Base-by-base conservation (phyloP, 2,329 filamentous ascomycete genomes). In the Colletotrichum melonis region DNA sequence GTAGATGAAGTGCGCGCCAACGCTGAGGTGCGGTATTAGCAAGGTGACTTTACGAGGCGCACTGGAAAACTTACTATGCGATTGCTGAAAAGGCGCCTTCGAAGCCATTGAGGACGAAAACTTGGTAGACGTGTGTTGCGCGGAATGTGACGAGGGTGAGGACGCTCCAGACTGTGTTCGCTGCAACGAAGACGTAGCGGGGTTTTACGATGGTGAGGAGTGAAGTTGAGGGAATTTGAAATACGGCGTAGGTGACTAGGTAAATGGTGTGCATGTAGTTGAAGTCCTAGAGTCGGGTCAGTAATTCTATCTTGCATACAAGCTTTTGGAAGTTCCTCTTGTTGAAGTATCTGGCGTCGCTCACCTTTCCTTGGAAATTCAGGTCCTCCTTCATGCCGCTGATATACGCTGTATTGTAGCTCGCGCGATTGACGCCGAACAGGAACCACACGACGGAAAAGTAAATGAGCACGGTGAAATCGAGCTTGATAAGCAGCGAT, bases 391-490 rank as follows among this genome's bases (percentile, higher is more conserved):
- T 79, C 83, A 84, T 84, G 24, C 83, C 82, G 63, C 82, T 84
- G 68, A 85, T 84, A 75, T 84, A 85, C 4, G 83, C 83, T 0
- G 82, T 84, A 38, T 77, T 81, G 73, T 86, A 86, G 74, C 82
- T 84, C 32, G 84, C 80, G 12, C 84, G 80, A 5, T 84, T 85
- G 62, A 86, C 80, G 32, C 85, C 85, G 68, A 86, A 86, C 4
- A 86, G 77, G 63, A 86, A 86, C 85, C 84, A 86, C n/a, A 86
- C 82, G 14, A 86, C 76, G 0, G 84, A 85, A 74, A 86, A 86
- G 72, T 86, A 86, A 1, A 82, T 81, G 24, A 85, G 79, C 7
- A 85, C 77, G 0, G 83, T 85, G 57, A 81, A 78, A 72, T 85
- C 84, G 8, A 85, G 80, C 76, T 83, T 84, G 49, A 81, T 79